Evolutionary conservation across 208 protist species (phyloP).

Genomic region (Trypanosoma caninum): DNA sequence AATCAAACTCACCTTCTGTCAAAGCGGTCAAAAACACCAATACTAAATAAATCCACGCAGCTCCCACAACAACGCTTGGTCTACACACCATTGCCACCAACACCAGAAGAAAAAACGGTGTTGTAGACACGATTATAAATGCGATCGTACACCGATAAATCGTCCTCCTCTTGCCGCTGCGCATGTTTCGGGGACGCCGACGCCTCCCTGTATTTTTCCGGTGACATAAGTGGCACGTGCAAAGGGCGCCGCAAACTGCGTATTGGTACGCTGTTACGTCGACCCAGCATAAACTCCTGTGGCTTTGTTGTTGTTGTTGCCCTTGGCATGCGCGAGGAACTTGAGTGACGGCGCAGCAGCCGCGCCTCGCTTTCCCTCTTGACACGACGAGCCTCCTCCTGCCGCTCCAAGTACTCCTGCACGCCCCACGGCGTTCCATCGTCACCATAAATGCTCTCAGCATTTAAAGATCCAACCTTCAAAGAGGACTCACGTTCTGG

Average conservation of each 20-base stretch:
- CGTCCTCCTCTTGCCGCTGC: not conserved
- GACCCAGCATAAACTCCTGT: constrained; percentile 19
- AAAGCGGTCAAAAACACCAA: no score
- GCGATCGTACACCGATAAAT: constrained; percentile 21
- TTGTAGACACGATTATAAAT: constrained; percentile 31
- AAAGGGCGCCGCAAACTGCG: constrained; percentile 29
- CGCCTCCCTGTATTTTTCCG: not conserved
- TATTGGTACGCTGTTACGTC: constrained; percentile 13
- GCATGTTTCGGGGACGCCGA: not conserved
- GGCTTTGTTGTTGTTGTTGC: constrained; percentile 18
- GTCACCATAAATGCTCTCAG: constrained; percentile 21
- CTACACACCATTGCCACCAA: not conserved
- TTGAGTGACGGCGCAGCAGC: not conserved
- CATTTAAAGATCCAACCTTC: not conserved
- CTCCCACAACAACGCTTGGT: no score
- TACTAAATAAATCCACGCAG: no score
- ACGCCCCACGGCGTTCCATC: constrained; percentile 30
- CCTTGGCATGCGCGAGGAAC: not conserved
- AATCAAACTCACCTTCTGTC: not conserved
- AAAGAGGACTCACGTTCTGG: constrained; percentile 9
- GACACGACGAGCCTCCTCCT: constrained; percentile 25
- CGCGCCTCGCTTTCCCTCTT: constrained; percentile 15
- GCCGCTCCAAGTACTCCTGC: constrained; percentile 42
- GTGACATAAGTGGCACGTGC: constrained; percentile 18
- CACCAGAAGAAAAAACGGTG: not conserved